Evolutionary conservation across 2,329 filamentous ascomycete species (phyloP).

Genomic region (Trichophyton schoenleinii): DNA sequence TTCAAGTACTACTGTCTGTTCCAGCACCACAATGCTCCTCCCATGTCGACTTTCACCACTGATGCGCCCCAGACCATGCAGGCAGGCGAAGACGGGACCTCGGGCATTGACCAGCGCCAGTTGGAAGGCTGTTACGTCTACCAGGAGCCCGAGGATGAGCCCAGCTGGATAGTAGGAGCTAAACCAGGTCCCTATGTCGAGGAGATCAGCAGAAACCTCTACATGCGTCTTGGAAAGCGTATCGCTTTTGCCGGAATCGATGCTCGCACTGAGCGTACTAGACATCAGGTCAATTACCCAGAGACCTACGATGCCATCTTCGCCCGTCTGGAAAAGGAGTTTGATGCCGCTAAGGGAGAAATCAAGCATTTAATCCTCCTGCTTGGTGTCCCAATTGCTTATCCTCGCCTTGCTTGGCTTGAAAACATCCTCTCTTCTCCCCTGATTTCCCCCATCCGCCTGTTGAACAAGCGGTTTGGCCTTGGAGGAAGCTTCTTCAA

Average conservation of each 20-base stretch:
- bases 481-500: slow-evolving; percentile 80
- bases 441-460: slow-evolving; percentile 73
- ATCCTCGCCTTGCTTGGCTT: slow-evolving; percentile 76
- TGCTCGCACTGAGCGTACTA: slow-evolving; percentile 60
- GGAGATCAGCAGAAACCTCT: slow-evolving; percentile 48
- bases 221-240: slow-evolving; percentile 51
- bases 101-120: slow-evolving; percentile 55
- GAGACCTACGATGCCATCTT: slow-evolving; percentile 52
- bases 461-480: slow-evolving; percentile 82
- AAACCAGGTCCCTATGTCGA: slow-evolving; percentile 57
- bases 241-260: slow-evolving; percentile 52
- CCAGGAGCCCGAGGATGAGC: slow-evolving; percentile 45
- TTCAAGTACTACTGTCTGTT: slow-evolving; percentile 54
- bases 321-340: slow-evolving; percentile 40
- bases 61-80: slow-evolving; percentile 48
- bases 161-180: slow-evolving; percentile 66
- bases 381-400: slow-evolving; percentile 58
- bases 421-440: slow-evolving; percentile 85
- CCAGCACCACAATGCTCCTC: slow-evolving; percentile 69
- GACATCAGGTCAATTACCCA: slow-evolving; percentile 82
- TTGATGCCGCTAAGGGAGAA: slow-evolving; percentile 39
- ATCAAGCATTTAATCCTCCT: slow-evolving; percentile 53
- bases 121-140: slow-evolving; percentile 62
- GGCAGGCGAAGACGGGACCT: slow-evolving; percentile 34
- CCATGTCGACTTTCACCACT: slow-evolving; percentile 72